These are phyloP conservation scores for Pleurotus ostreatus DNA, from an alignment of 768 basidiomycete species.

Conservation along the genomic window DNA sequence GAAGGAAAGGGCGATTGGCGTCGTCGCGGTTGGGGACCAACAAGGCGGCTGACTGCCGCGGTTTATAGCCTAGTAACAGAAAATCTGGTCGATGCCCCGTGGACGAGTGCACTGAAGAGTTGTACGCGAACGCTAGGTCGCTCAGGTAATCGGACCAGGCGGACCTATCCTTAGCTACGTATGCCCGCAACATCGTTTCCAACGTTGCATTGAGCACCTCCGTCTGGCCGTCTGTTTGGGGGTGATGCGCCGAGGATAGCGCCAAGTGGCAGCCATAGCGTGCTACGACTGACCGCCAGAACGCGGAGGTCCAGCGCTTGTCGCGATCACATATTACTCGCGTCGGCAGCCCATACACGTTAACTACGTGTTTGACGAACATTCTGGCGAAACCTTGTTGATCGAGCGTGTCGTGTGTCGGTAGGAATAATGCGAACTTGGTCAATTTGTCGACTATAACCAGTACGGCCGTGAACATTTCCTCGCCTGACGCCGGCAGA, in stretches of 20 bases:
- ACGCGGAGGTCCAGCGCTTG: slow-evolving; percentile 15
- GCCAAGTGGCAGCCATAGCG: slow-evolving; percentile 14
- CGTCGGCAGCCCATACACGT: slow-evolving; percentile 18
- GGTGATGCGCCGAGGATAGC: slow-evolving; percentile 30
- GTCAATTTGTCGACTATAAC: slow-evolving; percentile 29
- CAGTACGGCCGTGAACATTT: slow-evolving; percentile 15
- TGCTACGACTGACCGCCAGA: slow-evolving; percentile 21
- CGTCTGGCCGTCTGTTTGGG: slow-evolving; percentile 33
- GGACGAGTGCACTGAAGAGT: slow-evolving; percentile 15
- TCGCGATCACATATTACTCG: slow-evolving; percentile 13
- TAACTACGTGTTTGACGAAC: slow-evolving; percentile 17
- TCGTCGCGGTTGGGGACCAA: background rate
- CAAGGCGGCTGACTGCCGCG: slow-evolving; percentile 6
- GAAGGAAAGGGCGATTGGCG: slow-evolving; percentile 4
- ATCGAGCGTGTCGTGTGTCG: slow-evolving; percentile 13
- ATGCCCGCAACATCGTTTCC: slow-evolving; percentile 19
- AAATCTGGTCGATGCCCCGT: slow-evolving; percentile 19
- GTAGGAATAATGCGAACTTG: slow-evolving; percentile 17
- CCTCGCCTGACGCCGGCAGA: slow-evolving; percentile 15
- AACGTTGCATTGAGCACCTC: slow-evolving; percentile 23
- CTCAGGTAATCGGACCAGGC: slow-evolving; percentile 19
- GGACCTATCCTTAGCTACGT: slow-evolving; percentile 15
- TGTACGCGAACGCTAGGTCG: slow-evolving; percentile 21
- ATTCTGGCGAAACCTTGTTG: slow-evolving; percentile 19
- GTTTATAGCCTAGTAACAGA: slow-evolving; percentile 18